phyloP scores from a whole-genome alignment of 1,139 yeast genomes.

The Nakaseomyces bracarensis region DNA sequence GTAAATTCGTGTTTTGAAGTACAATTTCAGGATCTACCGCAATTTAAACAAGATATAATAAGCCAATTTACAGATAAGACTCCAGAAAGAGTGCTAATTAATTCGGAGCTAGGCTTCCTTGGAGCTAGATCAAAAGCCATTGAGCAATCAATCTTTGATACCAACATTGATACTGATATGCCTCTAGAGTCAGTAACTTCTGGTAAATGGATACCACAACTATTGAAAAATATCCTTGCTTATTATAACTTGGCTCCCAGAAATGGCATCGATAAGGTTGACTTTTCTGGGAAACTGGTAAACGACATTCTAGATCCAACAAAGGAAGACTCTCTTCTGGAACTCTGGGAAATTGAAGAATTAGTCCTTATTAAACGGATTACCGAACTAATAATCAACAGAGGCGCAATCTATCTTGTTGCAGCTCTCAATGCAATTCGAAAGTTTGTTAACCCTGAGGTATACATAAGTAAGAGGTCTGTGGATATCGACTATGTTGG shows the following conservation, averaged over 20 bases:
- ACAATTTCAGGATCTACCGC: conserved; percentile 16
- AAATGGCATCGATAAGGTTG: conserved; percentile 2
- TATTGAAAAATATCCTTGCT: conserved; percentile 16
- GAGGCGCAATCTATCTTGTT: conserved; percentile 24
- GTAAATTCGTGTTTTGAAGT: conserved; percentile 31
- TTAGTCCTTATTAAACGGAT: conserved; percentile 9
- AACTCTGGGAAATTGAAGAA: conserved; percentile 7
- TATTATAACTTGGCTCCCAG: conserved; percentile 13
- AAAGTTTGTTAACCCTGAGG: conserved; percentile 1
- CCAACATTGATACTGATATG: conserved; percentile 14
- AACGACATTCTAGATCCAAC: conserved; percentile 10
- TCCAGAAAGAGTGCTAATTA: conserved; percentile 17
- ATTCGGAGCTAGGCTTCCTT: conserved; percentile 33
- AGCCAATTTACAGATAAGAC: not conserved
- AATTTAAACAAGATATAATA: conserved; percentile 10
- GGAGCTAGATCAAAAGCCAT: conserved; percentile 21
- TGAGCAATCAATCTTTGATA: conserved; percentile 19
- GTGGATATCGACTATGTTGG: conserved; percentile 31
- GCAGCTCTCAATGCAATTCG: conserved; percentile 23
- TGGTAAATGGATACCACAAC: conserved; percentile 24
- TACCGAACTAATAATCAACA: conserved; percentile 17
- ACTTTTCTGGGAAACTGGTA: conserved; percentile 26
- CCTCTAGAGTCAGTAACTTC: conserved; percentile 26
- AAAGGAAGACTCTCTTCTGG: not conserved
- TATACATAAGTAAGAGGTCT: not conserved